Evolutionary conservation across 2,329 filamentous ascomycete species (phyloP).

Genomic region (Venturia oleaginea): DNA sequence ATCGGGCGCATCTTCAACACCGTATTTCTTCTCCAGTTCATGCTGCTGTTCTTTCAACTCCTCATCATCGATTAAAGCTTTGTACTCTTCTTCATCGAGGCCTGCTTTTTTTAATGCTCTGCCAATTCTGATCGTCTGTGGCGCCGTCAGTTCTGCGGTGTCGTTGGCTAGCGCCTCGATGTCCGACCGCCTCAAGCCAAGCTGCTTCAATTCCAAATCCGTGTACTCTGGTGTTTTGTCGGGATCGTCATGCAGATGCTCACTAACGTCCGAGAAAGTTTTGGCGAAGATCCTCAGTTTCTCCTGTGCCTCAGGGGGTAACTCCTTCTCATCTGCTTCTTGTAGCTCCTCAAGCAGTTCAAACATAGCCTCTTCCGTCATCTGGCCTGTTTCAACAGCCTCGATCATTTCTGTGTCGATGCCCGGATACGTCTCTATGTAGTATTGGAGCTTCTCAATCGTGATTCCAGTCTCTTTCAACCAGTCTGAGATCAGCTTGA

Average conservation of each 20-base stretch:
- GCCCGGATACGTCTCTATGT: conserved; percentile 7
- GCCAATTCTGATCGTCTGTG: not conserved
- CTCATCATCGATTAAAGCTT: not conserved
- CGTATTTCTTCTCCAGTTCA: not conserved
- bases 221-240: not conserved
- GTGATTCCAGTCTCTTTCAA: not conserved
- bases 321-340: not conserved
- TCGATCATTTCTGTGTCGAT: conserved; percentile 5
- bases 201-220: not conserved
- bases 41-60: not conserved
- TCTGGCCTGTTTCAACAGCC: not conserved
- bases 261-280: not conserved
- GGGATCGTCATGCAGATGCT: not conserved
- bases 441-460: conserved; percentile 4
- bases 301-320: conserved; percentile 2
- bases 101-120: not conserved
- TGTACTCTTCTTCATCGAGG: not conserved
- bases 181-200: conserved; percentile 7
- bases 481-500: not conserved
- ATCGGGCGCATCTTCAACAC: not conserved
- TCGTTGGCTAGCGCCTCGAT: not conserved
- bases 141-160: not conserved
- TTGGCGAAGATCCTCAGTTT: not conserved
- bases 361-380: not conserved
- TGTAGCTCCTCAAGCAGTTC: not conserved